Percentiles rank a stretch among this genome's conserved stretches.
phyloP scores from a whole-genome alignment of 2,329 filamentous ascomycete species.

The Tolypocladium paradoxum region DNA sequence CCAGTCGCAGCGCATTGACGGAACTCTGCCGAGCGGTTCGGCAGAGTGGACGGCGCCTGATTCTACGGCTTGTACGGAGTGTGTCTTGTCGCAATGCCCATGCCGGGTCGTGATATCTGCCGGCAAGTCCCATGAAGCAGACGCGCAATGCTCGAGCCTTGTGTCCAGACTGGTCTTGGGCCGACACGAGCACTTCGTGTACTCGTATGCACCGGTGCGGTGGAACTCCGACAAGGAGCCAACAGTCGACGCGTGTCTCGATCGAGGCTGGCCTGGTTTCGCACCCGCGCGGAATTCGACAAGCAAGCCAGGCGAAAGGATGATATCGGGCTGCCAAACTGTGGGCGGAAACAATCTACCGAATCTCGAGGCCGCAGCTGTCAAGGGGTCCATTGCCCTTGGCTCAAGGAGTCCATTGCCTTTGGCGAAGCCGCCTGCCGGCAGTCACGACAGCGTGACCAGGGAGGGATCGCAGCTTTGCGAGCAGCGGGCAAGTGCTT shows the following conservation, averaged over 20 bases:
- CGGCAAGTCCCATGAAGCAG: neutral
- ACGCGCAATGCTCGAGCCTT: neutral
- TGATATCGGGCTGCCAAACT: neutral
- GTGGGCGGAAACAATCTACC: neutral
- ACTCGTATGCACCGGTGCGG: neutral
- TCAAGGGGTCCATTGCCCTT: neutral
- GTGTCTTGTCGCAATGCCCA: neutral
- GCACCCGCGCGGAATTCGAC: neutral
- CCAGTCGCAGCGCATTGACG: too few species aligned
- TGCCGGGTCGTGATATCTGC: neutral
- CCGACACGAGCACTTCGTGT: neutral
- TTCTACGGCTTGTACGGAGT: neutral
- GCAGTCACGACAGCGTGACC: neutral
- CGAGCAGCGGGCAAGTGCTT: neutral
- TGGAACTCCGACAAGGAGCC: neutral
- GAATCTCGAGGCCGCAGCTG: neutral
- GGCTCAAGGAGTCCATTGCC: neutral
- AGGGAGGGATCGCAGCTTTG: too few species aligned
- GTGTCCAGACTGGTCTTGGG: neutral
- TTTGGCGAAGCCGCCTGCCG: neutral
- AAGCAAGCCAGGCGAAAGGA: neutral
- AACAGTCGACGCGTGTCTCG: neutral
- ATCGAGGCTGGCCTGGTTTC: neutral
- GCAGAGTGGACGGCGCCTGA: too few species aligned
- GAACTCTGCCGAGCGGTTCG: too few species aligned